These are phyloP conservation scores for Cercophora sp. DNA, from an alignment of 495 filamentous ascomycete species.

Conservation along the genomic window DNA sequence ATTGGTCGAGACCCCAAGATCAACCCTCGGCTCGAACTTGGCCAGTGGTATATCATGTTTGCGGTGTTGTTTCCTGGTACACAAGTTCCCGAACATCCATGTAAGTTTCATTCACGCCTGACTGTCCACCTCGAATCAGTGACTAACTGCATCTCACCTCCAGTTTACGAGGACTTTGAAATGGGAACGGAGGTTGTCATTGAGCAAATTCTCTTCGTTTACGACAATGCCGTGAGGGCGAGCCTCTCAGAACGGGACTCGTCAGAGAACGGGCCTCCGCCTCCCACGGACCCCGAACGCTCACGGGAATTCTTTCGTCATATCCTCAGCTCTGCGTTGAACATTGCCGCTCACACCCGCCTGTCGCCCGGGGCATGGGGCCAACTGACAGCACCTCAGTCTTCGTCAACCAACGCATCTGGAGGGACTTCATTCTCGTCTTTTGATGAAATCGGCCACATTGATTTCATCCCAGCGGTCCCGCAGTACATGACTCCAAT, in stretches of 20 bases:
- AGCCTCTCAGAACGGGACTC: not conserved
- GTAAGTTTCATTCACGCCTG: not conserved
- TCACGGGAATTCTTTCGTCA: not conserved
- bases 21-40: not conserved
- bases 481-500: no score
- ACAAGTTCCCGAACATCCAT: not conserved
- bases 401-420: no score
- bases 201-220: not conserved
- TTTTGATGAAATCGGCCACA: no score
- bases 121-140: not conserved
- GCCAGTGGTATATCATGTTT: not conserved
- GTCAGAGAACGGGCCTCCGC: no score
- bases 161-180: not conserved
- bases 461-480: no score
- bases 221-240: not conserved
- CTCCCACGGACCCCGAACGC: not conserved
- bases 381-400: not conserved
- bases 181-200: not conserved
- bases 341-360: not conserved
- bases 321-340: not conserved
- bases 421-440: no score
- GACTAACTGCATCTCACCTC: not conserved
- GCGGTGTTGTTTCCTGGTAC: not conserved
- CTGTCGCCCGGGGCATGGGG: not conserved
- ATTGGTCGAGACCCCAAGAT: not conserved